Base-by-base conservation (phyloP, 495 filamentous ascomycete species). In the Glonium stellatum region DNA sequence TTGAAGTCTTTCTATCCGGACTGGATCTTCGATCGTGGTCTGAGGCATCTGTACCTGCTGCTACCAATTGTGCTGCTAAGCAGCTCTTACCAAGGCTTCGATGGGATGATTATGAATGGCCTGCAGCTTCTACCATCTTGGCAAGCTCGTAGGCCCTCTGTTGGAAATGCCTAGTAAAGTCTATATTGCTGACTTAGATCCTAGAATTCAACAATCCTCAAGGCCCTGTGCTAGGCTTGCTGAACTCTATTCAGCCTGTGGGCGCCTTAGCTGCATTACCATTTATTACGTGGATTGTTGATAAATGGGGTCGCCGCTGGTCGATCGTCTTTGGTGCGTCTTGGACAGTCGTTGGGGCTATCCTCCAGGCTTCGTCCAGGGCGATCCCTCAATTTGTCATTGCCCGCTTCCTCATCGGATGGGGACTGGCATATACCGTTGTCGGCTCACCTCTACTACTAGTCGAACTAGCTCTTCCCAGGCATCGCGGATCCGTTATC, bases 171-270 rank as follows among this genome's bases (percentile, higher is more conserved):
- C 13, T 11, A 4, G 39, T 11, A 44, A 44, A 44, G 39, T 11
- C 39, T 44, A 11, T 44, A 44, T 44, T 4, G 39, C 39, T 44
- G 39, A 44, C 39, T 11, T 11, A 11, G 27, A 44, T 4, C 39
- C 39, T 44, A 44, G 39, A 44, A 52, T 79, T 80, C 64, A 54
- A 67, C 52, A 61, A 73, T 39, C 76, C 75, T 11, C 47, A 55
- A 4, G 74, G 74, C 21, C 51, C 70, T 37, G 13, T 47, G 13
- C 49, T 57, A n/a, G 61, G 60, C n/a, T 22, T 67, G n/a, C 44
- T 60, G 47, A 60, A 55, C 58, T 37, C 61, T 23, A 50, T 48
- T 12, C 51, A 67, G 53, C 55, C 56, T 18, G 59, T 65, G 35
- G 62, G 64, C 9, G 19, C 48, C 31, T 23, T 65, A 47, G 27